Evolutionary conservation across 1,139 yeast genomes (phyloP), one percentile per base, ranked within the genome.

Genomic region (Debaryomyces sp.): DNA sequence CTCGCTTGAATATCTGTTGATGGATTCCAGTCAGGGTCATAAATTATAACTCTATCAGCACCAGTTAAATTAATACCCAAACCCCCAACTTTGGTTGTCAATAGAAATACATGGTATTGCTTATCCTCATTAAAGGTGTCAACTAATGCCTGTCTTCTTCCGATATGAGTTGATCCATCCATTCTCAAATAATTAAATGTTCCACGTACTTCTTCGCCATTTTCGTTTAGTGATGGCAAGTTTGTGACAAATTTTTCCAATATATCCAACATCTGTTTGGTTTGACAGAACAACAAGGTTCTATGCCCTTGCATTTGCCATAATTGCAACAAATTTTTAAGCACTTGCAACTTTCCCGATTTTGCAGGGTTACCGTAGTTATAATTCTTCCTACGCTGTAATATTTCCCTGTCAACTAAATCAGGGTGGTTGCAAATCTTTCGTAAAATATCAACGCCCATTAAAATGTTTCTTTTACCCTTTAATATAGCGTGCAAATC

Each of bases 21-120:
- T 0, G 99, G 99, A 61, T 94, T 94, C 99, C 99, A 94, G 65
- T 94, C 99, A 0, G 99, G 99, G 61, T 94, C 99, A 63, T 79
- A 94, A 15, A 94, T 94, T 17, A 94, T 90, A 6, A 94, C 97
- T 46, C 99, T 71, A 58, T 91, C 94, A 0, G 99, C 99, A 4
- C 98, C 98, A 0, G 97, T 94, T 44, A 94, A 68, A 64, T 94
- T 94, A 1, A 94, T 89, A 21, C 99, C 99, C 41, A 94, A 73
- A 0, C 99, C 99, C 23, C 99, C 99, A 2, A 94, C 99, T 61
- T 94, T 82, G 0, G 99, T 94, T 0, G 99, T 94, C 41, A 94
- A 71, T 27, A 94, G 67, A 63, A 94, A 95, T 1, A 94, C 80
- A 46, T 79, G 72, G 51, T 81, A 80, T 17, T 70, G 64, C 1